Conservation (phyloP, 495 filamentous ascomycete species). For the Neurospora terricola region DNA sequence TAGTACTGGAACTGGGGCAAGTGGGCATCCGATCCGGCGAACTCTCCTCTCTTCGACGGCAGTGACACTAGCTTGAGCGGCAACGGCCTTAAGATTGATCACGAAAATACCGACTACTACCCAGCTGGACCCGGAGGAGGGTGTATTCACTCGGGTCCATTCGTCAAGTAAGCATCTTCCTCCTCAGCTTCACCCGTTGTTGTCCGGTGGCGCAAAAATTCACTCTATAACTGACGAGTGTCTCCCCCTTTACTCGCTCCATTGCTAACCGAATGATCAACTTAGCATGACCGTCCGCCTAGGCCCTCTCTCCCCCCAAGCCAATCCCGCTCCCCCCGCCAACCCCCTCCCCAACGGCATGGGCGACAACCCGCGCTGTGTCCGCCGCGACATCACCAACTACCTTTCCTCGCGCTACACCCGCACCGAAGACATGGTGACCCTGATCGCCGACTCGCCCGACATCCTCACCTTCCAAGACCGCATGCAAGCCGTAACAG, state of each 20-base stretch:
- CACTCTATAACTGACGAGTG: not conserved
- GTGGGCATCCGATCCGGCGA: slow-evolving; percentile 37
- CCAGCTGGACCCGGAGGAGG: slow-evolving; percentile 55
- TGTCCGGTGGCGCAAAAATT: not conserved
- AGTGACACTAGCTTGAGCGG: slow-evolving; percentile 49
- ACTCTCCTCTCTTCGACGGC: slow-evolving; percentile 57
- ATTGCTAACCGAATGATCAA: not conserved
- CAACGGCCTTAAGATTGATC: slow-evolving; percentile 42
- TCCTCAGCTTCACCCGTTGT: not conserved
- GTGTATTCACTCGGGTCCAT: slow-evolving; percentile 53
- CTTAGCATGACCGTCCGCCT: slow-evolving; percentile 39
- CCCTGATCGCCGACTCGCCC: slow-evolving; percentile 34
- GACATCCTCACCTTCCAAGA: slow-evolving; percentile 38
- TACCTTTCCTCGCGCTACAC: slow-evolving; percentile 33
- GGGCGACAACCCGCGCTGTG: slow-evolving; percentile 50
- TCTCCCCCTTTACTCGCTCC: not conserved
- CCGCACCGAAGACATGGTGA: slow-evolving; percentile 38
- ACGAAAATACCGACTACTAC: slow-evolving; percentile 17
- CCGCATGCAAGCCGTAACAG: slow-evolving; percentile 24
- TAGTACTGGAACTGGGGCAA: slow-evolving; percentile 58
- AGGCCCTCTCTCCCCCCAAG: slow-evolving; percentile 34
- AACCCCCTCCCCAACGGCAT: slow-evolving; percentile 30
- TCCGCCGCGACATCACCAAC: slow-evolving; percentile 54
- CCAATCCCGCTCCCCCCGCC: slow-evolving; percentile 24
- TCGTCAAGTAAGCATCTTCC: slow-evolving; percentile 27